phyloP scores from a whole-genome alignment of 2,329 filamentous ascomycete genomes.

The Uncinocarpus reesii region DNA sequence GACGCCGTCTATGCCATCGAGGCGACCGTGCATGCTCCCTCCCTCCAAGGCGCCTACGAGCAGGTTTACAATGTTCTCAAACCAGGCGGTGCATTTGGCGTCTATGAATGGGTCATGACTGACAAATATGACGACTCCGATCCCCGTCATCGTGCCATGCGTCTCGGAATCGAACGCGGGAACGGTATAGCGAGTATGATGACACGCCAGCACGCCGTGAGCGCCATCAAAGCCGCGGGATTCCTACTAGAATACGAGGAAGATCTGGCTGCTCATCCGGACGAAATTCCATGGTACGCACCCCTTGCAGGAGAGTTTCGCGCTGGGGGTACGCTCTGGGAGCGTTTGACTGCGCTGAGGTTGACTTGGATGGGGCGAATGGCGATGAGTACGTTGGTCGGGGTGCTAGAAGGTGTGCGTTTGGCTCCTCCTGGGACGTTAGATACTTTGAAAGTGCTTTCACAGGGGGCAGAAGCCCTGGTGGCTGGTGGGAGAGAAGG shows the following conservation, averaged over 20 bases:
- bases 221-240: conserved; percentile 20
- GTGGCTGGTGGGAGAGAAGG: background rate
- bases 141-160: conserved; percentile 19
- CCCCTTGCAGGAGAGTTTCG: conserved; percentile 17
- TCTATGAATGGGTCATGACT: conserved; percentile 27
- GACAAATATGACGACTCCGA: conserved; percentile 21
- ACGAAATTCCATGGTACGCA: conserved; percentile 21
- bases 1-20: conserved; percentile 26
- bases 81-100: conserved; percentile 22
- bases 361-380: background rate
- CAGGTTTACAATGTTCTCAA: conserved; percentile 25
- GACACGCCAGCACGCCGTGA: conserved; percentile 17
- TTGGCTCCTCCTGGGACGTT: conserved; percentile 16
- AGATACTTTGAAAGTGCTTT: conserved; percentile 16
- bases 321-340: conserved; percentile 14
- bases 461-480: conserved; percentile 15
- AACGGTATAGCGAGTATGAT: conserved; percentile 23
- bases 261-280: conserved; percentile 20
- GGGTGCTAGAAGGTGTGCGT: conserved; percentile 16
- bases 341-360: conserved; percentile 15
- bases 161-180: conserved; percentile 23
- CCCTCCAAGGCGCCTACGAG: conserved; percentile 21
- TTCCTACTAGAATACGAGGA: conserved; percentile 23
- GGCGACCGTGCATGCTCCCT: conserved; percentile 24
- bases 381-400: conserved; percentile 13